Evolutionary conservation across 495 filamentous ascomycete genomes (phyloP), one percentile per base, ranked within the genome.

Genomic region (Saxophila tyrrhenica): DNA sequence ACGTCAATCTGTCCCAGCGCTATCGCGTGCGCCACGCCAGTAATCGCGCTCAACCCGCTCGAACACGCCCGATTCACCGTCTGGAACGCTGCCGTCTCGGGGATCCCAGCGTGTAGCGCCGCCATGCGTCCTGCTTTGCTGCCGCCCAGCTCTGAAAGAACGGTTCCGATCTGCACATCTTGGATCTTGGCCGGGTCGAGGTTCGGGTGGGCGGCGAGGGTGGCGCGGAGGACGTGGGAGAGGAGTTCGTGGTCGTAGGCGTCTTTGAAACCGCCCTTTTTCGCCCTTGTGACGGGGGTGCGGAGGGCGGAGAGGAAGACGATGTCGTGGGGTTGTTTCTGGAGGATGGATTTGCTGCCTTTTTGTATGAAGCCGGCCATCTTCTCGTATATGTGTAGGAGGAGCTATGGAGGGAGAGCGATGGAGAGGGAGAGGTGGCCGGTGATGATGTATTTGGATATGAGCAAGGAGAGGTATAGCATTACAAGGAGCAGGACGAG

Each of bases 81-180:
- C 71, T 85, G 81, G 57, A 95, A 84, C 25, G 80, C 75, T 0
- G 87, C 89, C 3, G 74, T 74, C 56, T 75, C 68, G n/a, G 87
- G 80, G 66, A 85, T 86, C 32, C 87, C 87, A 54, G 81, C 79
- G 69, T 90, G 84, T 66, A 87, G 84, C 61, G 88, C 77, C 41
- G 87, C 87, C 89, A 94, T 94, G 58, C 90, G 85, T 32, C 86
- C 87, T 13, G 88, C 88, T 73, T 96, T 96, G 51, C 80, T 82
- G 53, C 89, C 89, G 51, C 90, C 90, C 22, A 96, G 86, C 66
- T 94, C 87, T 51, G 86, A 85, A 39, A 96, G 78, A 16, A 95
- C 90, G 48, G 87, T 88, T 55, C 90, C 90, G 59, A 95, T 82
- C 52, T 79, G 78, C 15, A 95, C 81, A 60, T 95, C 90, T 62